Conservation (phyloP, 257 asterid genomes). For the Solanum rostratum region DNA sequence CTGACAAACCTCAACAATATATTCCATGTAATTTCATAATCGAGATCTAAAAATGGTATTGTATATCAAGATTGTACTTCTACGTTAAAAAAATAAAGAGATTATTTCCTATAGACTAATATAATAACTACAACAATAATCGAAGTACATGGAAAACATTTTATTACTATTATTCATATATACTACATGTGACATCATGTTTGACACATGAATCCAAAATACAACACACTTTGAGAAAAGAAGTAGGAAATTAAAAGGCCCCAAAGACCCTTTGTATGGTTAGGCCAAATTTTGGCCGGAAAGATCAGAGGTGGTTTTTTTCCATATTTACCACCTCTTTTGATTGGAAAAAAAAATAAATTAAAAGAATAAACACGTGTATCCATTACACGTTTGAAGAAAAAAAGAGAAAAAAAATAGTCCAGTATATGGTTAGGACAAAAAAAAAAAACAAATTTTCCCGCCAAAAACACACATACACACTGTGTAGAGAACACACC, state of each 20-base stretch:
- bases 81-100: too few species aligned
- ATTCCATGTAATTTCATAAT: too few species aligned
- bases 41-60: neutral
- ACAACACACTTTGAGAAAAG: conserved; percentile 28
- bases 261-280: conserved; percentile 74
- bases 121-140: neutral
- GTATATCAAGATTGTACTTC: too few species aligned
- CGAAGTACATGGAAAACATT: neutral
- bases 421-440: conserved; percentile 55
- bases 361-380: conserved; percentile 26
- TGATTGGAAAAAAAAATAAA: neutral
- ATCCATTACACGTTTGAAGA: conserved; percentile 28
- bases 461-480: conserved; percentile 70
- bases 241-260: conserved; percentile 34
- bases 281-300: conserved; percentile 45
- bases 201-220: conserved; percentile 25
- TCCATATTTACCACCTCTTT: neutral
- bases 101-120: too few species aligned
- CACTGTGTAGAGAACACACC: conserved; percentile 13
- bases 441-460: conserved; percentile 11
- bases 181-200: neutral
- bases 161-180: neutral
- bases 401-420: neutral
- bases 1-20: neutral
- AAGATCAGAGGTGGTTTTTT: conserved; percentile 11